Conservation (phyloP, 2,329 filamentous ascomycete genomes). For the Pseudophaeomoniella oleicola region DNA sequence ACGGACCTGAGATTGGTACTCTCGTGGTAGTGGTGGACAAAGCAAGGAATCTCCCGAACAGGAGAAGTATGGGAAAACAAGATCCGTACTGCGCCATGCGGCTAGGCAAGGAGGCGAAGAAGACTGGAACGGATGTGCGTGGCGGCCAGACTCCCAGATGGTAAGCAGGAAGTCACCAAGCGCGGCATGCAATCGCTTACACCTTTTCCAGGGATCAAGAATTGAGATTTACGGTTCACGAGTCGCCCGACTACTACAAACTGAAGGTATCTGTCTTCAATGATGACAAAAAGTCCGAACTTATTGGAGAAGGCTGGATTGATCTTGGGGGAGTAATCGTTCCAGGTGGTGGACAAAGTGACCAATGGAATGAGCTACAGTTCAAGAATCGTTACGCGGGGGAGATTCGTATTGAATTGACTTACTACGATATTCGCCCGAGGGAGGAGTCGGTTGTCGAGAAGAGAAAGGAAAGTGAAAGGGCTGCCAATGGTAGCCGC, state of each 20-base stretch:
- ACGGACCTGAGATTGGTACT: slow-evolving; percentile 86
- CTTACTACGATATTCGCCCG: slow-evolving; percentile 81
- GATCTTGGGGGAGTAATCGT: slow-evolving; percentile 69
- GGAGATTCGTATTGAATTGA: slow-evolving; percentile 87
- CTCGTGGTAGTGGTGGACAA: slow-evolving; percentile 84
- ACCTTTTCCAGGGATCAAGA: slow-evolving; percentile 90
- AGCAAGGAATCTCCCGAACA: slow-evolving; percentile 91
- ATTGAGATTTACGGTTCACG: slow-evolving; percentile 87
- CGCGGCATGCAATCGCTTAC: too few relatives aligned
- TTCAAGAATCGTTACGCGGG: slow-evolving; percentile 93
- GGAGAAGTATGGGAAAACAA: slow-evolving; percentile 96
- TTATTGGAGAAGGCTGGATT: slow-evolving; percentile 91
- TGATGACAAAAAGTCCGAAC: slow-evolving; percentile 92
- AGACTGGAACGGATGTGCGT: slow-evolving; percentile 84
- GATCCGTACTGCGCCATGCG: slow-evolving; percentile 92
- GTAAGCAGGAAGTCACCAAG: slow-evolving; percentile 47
- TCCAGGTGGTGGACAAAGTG: slow-evolving; percentile 78
- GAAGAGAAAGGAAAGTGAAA: slow-evolving; percentile 33
- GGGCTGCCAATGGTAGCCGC: slow-evolving; percentile 19
- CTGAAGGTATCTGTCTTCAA: slow-evolving; percentile 95
- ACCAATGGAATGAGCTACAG: slow-evolving; percentile 77
- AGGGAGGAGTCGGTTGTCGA: slow-evolving; percentile 56
- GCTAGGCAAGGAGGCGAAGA: slow-evolving; percentile 91
- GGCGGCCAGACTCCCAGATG: slow-evolving; percentile 93
- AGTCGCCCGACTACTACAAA: slow-evolving; percentile 90